A percentile compares a stretch with the other conserved stretches of the same genome.
phyloP scores from a whole-genome alignment of 1,284 basidiomycete genomes.

The Leccinum holopus region DNA sequence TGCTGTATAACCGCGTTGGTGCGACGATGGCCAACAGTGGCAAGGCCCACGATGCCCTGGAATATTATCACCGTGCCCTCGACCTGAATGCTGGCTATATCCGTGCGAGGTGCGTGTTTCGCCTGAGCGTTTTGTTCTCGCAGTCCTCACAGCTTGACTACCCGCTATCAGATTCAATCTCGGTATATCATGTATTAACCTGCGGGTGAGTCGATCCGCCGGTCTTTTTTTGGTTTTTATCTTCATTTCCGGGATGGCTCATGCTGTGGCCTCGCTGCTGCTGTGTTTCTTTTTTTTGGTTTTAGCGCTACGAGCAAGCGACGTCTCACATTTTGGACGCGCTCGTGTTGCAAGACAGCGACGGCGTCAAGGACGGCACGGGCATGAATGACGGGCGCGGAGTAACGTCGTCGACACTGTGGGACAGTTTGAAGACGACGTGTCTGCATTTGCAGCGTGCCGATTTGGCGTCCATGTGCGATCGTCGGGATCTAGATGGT shows the following conservation, averaged over 20 bases:
- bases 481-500: slow-evolving; percentile 72
- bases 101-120: slow-evolving; percentile 66
- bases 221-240: neutral
- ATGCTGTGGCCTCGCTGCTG: neutral
- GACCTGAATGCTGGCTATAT: slow-evolving; percentile 93
- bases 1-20: slow-evolving; percentile 94
- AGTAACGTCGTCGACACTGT: slow-evolving; percentile 73
- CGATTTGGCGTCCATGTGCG: slow-evolving; percentile 74
- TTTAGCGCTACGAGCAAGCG: slow-evolving; percentile 77
- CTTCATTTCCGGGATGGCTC: neutral
- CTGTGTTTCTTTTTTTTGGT: slow-evolving; percentile 1
- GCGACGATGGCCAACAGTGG: slow-evolving; percentile 96
- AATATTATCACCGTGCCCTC: slow-evolving; percentile 89
- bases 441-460: slow-evolving; percentile 74
- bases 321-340: slow-evolving; percentile 85
- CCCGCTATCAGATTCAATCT: slow-evolving; percentile 71
- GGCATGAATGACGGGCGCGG: slow-evolving; percentile 57
- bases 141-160: neutral
- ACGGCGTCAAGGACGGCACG: slow-evolving; percentile 54
- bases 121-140: neutral
- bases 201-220: slow-evolving; percentile 53
- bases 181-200: slow-evolving; percentile 87
- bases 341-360: slow-evolving; percentile 80
- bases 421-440: slow-evolving; percentile 82
- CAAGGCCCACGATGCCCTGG: slow-evolving; percentile 76